Base-by-base conservation (phyloP, 2,329 filamentous ascomycete genomes). In the Fusarium lyarnte region DNA sequence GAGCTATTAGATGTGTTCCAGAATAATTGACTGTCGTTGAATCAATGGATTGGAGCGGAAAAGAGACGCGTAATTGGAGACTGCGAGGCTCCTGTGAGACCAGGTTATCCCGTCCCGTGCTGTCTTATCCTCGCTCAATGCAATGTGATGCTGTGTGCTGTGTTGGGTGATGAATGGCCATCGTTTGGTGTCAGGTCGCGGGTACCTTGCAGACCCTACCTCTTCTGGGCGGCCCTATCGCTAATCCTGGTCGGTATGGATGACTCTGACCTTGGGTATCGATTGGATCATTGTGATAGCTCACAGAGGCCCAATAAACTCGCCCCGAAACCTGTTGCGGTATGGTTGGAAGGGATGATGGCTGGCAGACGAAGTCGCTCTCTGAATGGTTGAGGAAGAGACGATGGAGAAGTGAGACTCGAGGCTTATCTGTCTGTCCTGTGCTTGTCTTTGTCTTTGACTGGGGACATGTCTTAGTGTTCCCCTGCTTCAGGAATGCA, bases 121-220 rank as follows among this genome's bases (percentile, higher is more conserved):
- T 33, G 29, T 43, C 36, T 49, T 47, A 42, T 61, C 27, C 23
- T 63, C 38, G 33, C 25, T 31, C 23, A 54, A 55, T 62, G 17
- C 41, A 46, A 46, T 39, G 16, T 25, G 38, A 35, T 63, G 46
- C 46, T 63, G 45, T 59, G 61, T 63, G 58, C 60, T 54, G 42
- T 57, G 54, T 49, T 47, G 42, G 45, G 25, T 45, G 57, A 57
- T 39, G 58, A 49, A 59, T 66, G 58, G 46, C 41, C 42, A 51
- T 39, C 49, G 23, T 58, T 53, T 38, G 49, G 31, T 64, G 54
- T 72, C 70, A 53, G 67, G 65, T 58, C 66, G 74, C 74, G 74
- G 74, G 74, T 76, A 76, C 74, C 74, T 76, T 76, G 74, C 74
- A 76, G 74, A 61, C 58, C 53, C 57, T 73, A 66, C 58, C 47